Evolutionary conservation across 805 yeast species (phyloP).

Genomic region (Kregervanrija delftensis): DNA sequence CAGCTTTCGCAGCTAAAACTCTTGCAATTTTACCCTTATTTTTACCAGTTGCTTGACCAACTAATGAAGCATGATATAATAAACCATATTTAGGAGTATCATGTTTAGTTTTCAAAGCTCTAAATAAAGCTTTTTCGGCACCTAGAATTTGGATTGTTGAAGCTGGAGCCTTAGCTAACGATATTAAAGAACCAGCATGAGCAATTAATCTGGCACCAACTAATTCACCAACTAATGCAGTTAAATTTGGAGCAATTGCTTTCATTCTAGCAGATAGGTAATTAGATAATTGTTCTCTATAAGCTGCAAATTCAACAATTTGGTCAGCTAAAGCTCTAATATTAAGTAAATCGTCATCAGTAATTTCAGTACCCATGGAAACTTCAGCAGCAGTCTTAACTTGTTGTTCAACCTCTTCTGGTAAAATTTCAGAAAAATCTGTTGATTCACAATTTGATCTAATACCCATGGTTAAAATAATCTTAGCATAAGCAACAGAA

Average conservation of each 20-base stretch:
- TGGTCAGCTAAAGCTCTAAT: constrained; percentile 90
- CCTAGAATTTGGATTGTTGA: constrained; percentile 97
- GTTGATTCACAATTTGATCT: constrained; percentile 87
- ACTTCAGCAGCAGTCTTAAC: constrained; percentile 97
- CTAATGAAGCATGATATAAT: constrained; percentile 91
- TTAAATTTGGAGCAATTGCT: constrained; percentile 97
- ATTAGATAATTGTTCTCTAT: constrained; percentile 92
- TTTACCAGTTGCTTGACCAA: constrained; percentile 96
- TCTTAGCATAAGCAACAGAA: constrained; percentile 93
- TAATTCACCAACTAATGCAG: constrained; percentile 93
- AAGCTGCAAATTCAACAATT: constrained; percentile 91
- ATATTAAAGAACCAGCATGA: constrained; percentile 91
- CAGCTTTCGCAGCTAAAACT: constrained; percentile 97
- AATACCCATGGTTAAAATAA: constrained; percentile 87
- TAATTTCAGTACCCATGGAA: constrained; percentile 99
- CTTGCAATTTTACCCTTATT: constrained; percentile 99
- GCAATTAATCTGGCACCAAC: constrained; percentile 98
- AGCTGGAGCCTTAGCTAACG: constrained; percentile 97
- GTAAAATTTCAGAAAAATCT: constrained; percentile 83
- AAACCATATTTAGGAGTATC: constrained; percentile 98
- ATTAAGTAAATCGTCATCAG: constrained; percentile 81
- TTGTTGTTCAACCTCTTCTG: constrained; percentile 88
- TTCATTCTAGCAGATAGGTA: constrained; percentile 93
- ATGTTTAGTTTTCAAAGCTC: constrained; percentile 97
- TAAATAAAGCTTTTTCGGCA: constrained; percentile 97